phyloP scores from a whole-genome alignment of 1,284 basidiomycete species.

The Cerrena zonata region DNA sequence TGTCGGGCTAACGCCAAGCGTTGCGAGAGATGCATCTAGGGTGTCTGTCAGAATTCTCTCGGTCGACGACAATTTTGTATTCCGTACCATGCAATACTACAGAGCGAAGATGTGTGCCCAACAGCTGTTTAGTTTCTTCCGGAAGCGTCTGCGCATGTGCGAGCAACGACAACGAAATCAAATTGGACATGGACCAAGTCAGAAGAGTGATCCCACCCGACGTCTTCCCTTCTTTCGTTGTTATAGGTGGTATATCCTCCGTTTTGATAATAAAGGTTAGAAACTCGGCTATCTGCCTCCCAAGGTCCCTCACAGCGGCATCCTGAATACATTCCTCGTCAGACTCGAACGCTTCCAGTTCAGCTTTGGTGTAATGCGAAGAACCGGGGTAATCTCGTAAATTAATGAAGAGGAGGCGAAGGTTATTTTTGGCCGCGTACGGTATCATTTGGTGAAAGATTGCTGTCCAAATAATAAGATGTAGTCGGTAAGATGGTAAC shows the following conservation, averaged over 20 bases:
- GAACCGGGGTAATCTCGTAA: slow-evolving; percentile 17
- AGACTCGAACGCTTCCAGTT: slow-evolving; percentile 8
- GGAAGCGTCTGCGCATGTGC: slow-evolving; percentile 9
- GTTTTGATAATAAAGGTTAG: neutral
- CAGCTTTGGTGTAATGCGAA: slow-evolving; percentile 10
- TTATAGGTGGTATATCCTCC: neutral
- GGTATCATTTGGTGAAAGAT: slow-evolving; percentile 14
- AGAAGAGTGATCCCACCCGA: slow-evolving; percentile 13
- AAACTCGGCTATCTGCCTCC: slow-evolving; percentile 8
- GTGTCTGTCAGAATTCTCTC: neutral
- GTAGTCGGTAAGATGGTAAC: neutral
- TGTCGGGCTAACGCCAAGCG: neutral
- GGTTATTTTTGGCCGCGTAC: slow-evolving; percentile 6
- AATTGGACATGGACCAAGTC: slow-evolving; percentile 14
- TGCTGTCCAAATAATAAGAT: slow-evolving; percentile 2
- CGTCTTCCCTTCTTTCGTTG: neutral
- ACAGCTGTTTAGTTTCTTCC: neutral
- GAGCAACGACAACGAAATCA: slow-evolving; percentile 10
- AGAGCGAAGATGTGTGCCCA: slow-evolving; percentile 12
- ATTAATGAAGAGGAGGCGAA: slow-evolving; percentile 16
- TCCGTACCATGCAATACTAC: slow-evolving; percentile 14
- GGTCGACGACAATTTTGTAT: neutral
- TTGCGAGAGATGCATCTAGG: neutral
- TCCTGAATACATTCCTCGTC: slow-evolving; percentile 4
- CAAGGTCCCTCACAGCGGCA: neutral